These are phyloP conservation scores for Gracilaria vermiculophylla DNA, from an alignment of 23 red algal genomes.

Conservation along the genomic window DNA sequence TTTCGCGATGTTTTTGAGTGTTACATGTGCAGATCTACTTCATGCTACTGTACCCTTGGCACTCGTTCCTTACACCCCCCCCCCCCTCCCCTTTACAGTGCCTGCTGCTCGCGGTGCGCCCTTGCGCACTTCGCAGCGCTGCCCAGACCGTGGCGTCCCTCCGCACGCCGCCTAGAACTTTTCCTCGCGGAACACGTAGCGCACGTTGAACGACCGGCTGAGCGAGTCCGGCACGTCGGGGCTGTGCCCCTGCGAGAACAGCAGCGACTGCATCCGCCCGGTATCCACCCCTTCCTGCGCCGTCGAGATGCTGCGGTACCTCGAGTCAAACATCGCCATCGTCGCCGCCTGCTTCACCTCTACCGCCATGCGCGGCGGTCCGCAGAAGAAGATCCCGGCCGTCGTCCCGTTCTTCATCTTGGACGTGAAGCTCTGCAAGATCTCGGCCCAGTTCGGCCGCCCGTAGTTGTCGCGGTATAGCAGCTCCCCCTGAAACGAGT, in stretches of 20 bases:
- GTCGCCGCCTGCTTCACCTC: conserved; percentile 32
- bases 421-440: conserved; percentile 7
- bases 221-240: neutral
- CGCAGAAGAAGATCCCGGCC: conserved; percentile 59
- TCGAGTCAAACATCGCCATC: conserved; percentile 27
- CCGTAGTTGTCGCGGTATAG: conserved; percentile 11
- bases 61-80: too few species aligned
- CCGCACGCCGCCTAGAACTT: neutral
- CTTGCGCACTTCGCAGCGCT: neutral
- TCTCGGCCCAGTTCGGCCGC: conserved; percentile 12
- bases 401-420: conserved; percentile 38
- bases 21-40: too few species aligned
- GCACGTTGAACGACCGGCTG: conserved; percentile 26
- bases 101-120: too few species aligned
- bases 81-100: too few species aligned
- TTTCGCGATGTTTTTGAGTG: too few species aligned
- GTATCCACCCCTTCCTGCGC: neutral
- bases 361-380: conserved; percentile 37
- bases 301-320: conserved; percentile 7
- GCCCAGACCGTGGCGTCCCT: neutral
- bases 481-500: neutral
- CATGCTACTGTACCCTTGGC: too few species aligned
- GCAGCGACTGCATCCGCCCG: neutral
- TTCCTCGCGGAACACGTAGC: conserved; percentile 29
- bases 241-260: conserved; percentile 1